A percentile compares a stretch with the other conserved stretches of the same genome.
These are phyloP conservation scores for Populus hybrid DNA, from an alignment of 441 rosid genomes.

Conservation along the genomic window DNA sequence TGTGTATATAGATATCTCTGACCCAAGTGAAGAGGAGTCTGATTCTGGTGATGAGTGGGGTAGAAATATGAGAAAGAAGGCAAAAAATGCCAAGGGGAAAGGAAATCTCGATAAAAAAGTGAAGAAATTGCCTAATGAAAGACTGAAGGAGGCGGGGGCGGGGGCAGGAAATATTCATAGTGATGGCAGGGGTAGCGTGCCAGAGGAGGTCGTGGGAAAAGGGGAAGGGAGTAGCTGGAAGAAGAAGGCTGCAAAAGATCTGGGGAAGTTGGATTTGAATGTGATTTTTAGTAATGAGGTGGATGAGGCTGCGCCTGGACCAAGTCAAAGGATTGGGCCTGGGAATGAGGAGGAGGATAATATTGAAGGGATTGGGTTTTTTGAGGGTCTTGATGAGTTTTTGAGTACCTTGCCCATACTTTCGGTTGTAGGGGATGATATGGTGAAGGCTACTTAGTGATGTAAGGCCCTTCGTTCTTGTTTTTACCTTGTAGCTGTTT, in stretches of 20 bases:
- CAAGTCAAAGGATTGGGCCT: constrained; percentile 39
- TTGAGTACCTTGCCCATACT: constrained; percentile 90
- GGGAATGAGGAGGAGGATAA: constrained; percentile 69
- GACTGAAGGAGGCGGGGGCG: constrained; percentile 17
- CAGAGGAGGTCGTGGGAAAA: constrained; percentile 22
- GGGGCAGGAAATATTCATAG: background rate
- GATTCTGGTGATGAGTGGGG: constrained; percentile 46
- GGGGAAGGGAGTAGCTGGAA: constrained; percentile 41
- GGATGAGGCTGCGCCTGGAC: constrained; percentile 57
- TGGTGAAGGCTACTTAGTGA: constrained; percentile 75
- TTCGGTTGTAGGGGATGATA: constrained; percentile 74
- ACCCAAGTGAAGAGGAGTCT: constrained; percentile 43
- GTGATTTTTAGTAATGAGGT: constrained; percentile 91
- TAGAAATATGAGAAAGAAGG: constrained; percentile 40
- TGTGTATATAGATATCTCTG: constrained; percentile 61
- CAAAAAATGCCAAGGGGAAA: constrained; percentile 42
- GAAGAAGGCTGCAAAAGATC: constrained; percentile 53
- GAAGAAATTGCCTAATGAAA: constrained; percentile 40
- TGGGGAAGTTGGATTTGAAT: constrained; percentile 92
- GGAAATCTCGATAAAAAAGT: constrained; percentile 31
- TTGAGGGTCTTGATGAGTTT: constrained; percentile 96
- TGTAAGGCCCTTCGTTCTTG: constrained; percentile 16
- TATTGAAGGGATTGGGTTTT: constrained; percentile 74
- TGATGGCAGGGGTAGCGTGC: constrained; percentile 24
- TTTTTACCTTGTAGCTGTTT: constrained; percentile 23